These are phyloP conservation scores for Purpureocillium lavendulum DNA, from an alignment of 2,329 filamentous ascomycete genomes.

Conservation along the genomic window DNA sequence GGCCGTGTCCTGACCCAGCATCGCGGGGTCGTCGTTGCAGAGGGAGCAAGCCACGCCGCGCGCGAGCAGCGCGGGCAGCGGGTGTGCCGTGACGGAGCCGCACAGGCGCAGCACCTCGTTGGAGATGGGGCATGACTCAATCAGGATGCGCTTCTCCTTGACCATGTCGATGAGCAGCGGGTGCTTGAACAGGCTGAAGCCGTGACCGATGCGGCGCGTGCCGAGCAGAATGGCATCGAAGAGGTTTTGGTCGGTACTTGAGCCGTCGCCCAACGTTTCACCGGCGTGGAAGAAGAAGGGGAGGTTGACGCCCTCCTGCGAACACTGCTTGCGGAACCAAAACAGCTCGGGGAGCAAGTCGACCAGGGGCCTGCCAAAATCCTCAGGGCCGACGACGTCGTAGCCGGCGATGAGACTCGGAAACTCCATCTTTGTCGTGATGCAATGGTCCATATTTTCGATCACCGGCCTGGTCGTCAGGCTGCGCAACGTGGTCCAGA, in stretches of 20 bases:
- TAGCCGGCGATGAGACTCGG: constrained; percentile 78
- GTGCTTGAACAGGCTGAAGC: constrained; percentile 83
- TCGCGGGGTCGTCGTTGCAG: constrained; percentile 85
- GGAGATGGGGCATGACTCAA: constrained; percentile 86
- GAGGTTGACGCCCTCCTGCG: constrained; percentile 67
- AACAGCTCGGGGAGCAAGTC: constrained; percentile 79
- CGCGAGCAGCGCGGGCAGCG: constrained; percentile 74
- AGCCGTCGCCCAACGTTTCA: constrained; percentile 71
- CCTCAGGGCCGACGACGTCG: constrained; percentile 85
- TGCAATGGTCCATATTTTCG: constrained; percentile 80
- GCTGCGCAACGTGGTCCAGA: constrained; percentile 70
- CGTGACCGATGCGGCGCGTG: constrained; percentile 82
- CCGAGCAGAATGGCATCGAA: constrained; percentile 85
- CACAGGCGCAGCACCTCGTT: constrained; percentile 82
- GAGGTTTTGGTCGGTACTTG: constrained; percentile 68
- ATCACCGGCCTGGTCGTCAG: constrained; percentile 58
- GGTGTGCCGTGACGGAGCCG: constrained; percentile 66
- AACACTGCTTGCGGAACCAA: constrained; percentile 86
- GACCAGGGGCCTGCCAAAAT: constrained; percentile 63
- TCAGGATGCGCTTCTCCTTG: constrained; percentile 76
- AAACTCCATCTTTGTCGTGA: constrained; percentile 69
- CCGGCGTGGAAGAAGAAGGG: constrained; percentile 97
- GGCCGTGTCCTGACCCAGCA: constrained; percentile 73
- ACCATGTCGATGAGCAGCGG: constrained; percentile 82
- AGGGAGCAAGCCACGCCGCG: constrained; percentile 77